Base-by-base conservation (phyloP, 495 filamentous ascomycete genomes). In the Podospora tetraspora region DNA sequence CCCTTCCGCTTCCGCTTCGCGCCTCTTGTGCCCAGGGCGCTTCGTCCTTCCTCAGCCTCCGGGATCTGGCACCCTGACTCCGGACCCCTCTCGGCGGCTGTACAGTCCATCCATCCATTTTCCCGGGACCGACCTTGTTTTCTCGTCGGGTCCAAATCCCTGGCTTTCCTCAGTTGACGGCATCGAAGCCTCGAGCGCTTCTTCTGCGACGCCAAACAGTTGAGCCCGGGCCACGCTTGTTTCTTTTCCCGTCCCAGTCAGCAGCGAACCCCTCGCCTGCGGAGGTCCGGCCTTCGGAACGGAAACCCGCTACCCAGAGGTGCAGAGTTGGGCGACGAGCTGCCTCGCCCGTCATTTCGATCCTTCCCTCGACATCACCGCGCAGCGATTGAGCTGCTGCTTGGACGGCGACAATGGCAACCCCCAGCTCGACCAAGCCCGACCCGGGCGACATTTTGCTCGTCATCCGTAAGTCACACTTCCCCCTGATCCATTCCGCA, bases 381-480 rank as follows among this genome's bases (percentile, higher is more conserved):
- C 68, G 69, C 69, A 71, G 66, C 70, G 56, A 73, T 66, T 57
- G 63, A 30, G 68, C 67, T 62, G 63, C 64, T 30, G 34, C 32
- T 22, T 21, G 56, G 59, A 65, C 56, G 60, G 52, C 64, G 63
- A 77, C 66, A 29, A 86, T 87, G 84, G 82, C 84, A 34, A 79
- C 80, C 63, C 75, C 78, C 68, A 73, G 71, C 65, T 64, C 76
- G 34, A 78, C 76, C 69, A 82, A 77, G 73, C 86, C 90, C 70
- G 81, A 84, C 43, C 84, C 86, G 67, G 91, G 91, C 60, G 87
- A 92, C 75, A 86, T 88, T 71, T 77, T 94, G 67, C 76, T 92
- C 62, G 91, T 93, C 69, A 85, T 92, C 69, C 91, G 91, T 94
- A 85, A 86, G 90, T 91, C 32, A 52, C 61, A 32, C 25, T 25